Percentiles rank a stretch among this genome's conserved stretches.
phyloP scores from a whole-genome alignment of 106 monocot genomes.

The Platanthera guangdongensis region DNA sequence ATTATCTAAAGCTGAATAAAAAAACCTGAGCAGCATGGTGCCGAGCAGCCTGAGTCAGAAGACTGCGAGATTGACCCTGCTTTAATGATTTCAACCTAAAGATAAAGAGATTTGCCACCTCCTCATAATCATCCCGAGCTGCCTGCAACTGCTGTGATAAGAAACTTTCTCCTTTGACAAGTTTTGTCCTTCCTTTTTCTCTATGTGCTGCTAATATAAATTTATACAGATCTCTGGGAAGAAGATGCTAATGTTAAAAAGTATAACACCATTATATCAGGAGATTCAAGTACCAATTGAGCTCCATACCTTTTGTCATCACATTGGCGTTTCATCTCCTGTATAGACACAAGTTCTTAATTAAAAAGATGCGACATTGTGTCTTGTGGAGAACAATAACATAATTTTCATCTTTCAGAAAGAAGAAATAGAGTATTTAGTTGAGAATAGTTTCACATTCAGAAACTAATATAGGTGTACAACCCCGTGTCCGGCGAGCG shows the following conservation, averaged over 20 bases:
- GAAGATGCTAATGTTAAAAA: constrained; percentile 7
- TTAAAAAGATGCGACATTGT: not conserved
- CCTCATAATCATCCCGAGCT: constrained; percentile 75
- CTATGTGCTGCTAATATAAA: constrained; percentile 55
- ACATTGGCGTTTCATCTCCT: constrained; percentile 90
- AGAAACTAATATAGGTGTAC: too few species aligned
- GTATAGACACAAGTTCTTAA: not conserved
- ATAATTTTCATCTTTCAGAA: not conserved
- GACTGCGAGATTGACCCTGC: constrained; percentile 87
- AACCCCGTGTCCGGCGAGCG: too few species aligned
- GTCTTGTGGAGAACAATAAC: not conserved
- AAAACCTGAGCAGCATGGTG: constrained; percentile 94
- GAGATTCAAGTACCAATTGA: not conserved
- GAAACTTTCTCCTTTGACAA: constrained; percentile 42
- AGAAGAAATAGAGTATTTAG: too few species aligned
- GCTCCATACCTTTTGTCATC: constrained; percentile 63
- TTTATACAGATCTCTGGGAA: constrained; percentile 56
- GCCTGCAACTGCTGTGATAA: constrained; percentile 60
- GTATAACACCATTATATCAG: not conserved
- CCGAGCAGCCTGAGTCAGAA: constrained; percentile 83
- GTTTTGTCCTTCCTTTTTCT: constrained; percentile 60
- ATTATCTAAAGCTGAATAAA: constrained; percentile 1
- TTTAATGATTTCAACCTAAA: constrained; percentile 92
- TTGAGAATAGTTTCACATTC: too few species aligned
- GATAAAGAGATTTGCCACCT: constrained; percentile 79